These are phyloP conservation scores for Aspergillus felis DNA, from an alignment of 2,329 filamentous ascomycete species.

Conservation along the genomic window DNA sequence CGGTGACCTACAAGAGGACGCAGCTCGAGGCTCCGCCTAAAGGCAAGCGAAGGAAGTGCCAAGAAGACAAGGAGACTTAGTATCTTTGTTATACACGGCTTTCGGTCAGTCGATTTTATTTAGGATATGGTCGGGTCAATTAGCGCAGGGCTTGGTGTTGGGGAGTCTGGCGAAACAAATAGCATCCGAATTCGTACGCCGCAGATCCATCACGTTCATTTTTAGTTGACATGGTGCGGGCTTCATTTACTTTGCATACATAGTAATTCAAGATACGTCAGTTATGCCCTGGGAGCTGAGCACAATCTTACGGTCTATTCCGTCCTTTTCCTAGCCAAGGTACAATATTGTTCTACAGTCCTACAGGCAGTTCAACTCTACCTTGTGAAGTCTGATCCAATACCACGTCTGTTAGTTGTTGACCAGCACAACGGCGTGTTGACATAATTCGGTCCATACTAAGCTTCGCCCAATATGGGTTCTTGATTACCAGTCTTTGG, in stretches of 20 bases:
- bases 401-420: neutral
- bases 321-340: neutral
- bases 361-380: too few species aligned
- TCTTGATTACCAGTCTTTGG: neutral
- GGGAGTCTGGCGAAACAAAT: neutral
- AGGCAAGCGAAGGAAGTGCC: constrained; percentile 77
- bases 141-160: neutral
- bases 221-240: neutral
- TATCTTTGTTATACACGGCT: neutral
- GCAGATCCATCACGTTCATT: neutral
- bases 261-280: neutral
- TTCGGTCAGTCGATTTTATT: neutral
- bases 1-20: constrained; percentile 77
- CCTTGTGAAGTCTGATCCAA: too few species aligned
- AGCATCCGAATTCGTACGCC: neutral
- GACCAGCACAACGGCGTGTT: neutral
- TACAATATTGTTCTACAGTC: too few species aligned
- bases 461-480: neutral
- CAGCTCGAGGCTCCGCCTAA: constrained; percentile 82
- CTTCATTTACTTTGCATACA: neutral
- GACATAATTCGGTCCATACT: neutral
- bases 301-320: neutral
- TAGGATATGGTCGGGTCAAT: neutral
- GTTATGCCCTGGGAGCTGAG: neutral
- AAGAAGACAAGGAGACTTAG: neutral